Conservation (phyloP, 805 yeast species). For the Monosporozyma yasuniensis region DNA sequence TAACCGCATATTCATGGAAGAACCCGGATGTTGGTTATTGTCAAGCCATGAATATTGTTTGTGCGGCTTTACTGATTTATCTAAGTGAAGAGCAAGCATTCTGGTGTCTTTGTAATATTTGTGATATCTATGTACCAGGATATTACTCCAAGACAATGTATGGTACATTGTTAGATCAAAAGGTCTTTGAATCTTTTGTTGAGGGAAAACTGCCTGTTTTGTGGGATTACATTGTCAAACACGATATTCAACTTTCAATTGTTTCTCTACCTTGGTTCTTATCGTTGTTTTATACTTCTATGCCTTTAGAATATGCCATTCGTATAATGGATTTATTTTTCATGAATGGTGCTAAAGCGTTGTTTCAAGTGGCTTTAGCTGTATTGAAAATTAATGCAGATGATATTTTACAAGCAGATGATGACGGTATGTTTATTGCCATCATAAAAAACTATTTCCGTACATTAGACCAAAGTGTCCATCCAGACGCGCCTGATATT, state of each 20-base stretch:
- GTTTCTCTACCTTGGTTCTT: slow-evolving; percentile 95
- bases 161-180: slow-evolving; percentile 89
- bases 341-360: slow-evolving; percentile 77
- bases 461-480: slow-evolving; percentile 68
- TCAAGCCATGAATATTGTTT: slow-evolving; percentile 95
- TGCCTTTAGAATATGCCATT: slow-evolving; percentile 92
- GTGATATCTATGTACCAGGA: slow-evolving; percentile 86
- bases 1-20: slow-evolving; percentile 93
- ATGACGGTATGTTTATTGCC: slow-evolving; percentile 86
- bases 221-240: slow-evolving; percentile 67
- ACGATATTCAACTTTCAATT: slow-evolving; percentile 87
- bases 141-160: slow-evolving; percentile 96
- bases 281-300: slow-evolving; percentile 78
- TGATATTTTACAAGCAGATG: slow-evolving; percentile 64
- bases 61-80: slow-evolving; percentile 67
- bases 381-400: slow-evolving; percentile 85
- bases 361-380: slow-evolving; percentile 91
- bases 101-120: slow-evolving; percentile 76
- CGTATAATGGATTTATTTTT: slow-evolving; percentile 85
- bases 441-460: slow-evolving; percentile 76
- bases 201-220: slow-evolving; percentile 82
- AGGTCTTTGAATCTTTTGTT: slow-evolving; percentile 84
- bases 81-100: slow-evolving; percentile 97
- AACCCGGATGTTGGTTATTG: slow-evolving; percentile 97
- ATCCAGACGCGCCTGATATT: slow-evolving; percentile 58